Percentiles rank a stretch among this genome's conserved stretches.
Evolutionary conservation across 1,284 basidiomycete species (phyloP).

Genomic region (Leccinum proliferum): DNA sequence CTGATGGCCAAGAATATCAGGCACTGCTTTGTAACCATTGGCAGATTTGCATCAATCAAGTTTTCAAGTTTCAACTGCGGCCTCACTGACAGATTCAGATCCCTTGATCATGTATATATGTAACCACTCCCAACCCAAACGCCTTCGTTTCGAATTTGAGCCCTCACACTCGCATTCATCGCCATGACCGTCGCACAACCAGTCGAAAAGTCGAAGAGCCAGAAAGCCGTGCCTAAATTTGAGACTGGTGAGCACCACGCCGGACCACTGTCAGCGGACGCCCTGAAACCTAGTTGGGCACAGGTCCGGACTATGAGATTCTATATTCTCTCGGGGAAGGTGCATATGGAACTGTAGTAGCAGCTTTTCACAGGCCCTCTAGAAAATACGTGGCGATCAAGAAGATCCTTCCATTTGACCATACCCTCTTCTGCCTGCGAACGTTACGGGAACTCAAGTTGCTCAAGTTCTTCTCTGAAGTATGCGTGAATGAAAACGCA

Average conservation of each 20-base stretch:
- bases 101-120: not conserved
- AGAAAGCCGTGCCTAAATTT: conserved; percentile 56
- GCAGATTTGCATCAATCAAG: conserved; percentile 14
- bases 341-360: conserved; percentile 68
- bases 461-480: conserved; percentile 78
- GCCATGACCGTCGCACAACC: conserved; percentile 11
- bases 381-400: conserved; percentile 73
- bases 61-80: conserved; percentile 1
- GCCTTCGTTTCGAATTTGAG: not conserved
- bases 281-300: conserved; percentile 9
- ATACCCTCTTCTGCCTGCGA: conserved; percentile 73
- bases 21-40: conserved; percentile 10
- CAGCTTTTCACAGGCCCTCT: conserved; percentile 61
- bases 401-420: conserved; percentile 83
- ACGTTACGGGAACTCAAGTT: conserved; percentile 79
- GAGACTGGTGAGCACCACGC: conserved; percentile 46
- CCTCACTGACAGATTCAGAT: not conserved
- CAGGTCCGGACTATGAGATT: conserved; percentile 71
- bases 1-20: conserved; percentile 6
- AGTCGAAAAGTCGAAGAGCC: conserved; percentile 16
- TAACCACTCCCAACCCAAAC: not conserved
- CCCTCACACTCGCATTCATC: not conserved
- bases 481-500: conserved; percentile 78
- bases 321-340: conserved; percentile 75
- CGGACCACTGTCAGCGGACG: not conserved